Base-by-base conservation (phyloP, 1,284 basidiomycete species). In the Filobasidium uniguttulatum region DNA sequence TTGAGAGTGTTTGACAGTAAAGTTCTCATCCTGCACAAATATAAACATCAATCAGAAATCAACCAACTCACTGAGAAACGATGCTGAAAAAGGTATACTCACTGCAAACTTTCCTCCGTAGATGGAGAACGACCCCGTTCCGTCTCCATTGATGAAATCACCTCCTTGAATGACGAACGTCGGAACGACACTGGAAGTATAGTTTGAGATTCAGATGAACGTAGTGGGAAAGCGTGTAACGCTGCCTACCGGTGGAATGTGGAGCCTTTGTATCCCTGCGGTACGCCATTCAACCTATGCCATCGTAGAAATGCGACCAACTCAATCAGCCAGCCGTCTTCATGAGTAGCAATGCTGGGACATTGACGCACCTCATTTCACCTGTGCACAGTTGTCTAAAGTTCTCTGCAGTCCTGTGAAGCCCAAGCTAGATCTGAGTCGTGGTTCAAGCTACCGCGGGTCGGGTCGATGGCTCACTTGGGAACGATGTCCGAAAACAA, bases 371-470 rank as follows among this genome's bases (percentile, higher is more conserved):
- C 85, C 87, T 77, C 69, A 82, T 86, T 71, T 97, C 91, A 28
- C 94, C 93, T 0, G 93, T 97, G 64, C 93, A 97, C 19, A 97
- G 73, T 61, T 97, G 91, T 52, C 93, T 76, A 62, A 98, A 98
- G 73, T 98, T 98, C 71, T 98, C 94, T 1, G 89, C 86, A 0
- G 93, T 97, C 62, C 85, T 87, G 57, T 40, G 20, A 26, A 20
- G 12, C 34, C 17, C 23, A 25, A 9, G 7, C 19, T 17, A 35
- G 23, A 23, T 23, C 36, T 17, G 22, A 26, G n/a, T 7, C 22
- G n/a, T n/a, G n/a, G n/a, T n/a, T n/a, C n/a, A n/a, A n/a, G n/a
- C n/a, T 14, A 2, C 14, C n/a, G n/a, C n/a, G n/a, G n/a, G n/a
- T n/a, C n/a, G n/a, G n/a, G n/a, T n/a, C n/a, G n/a, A n/a, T 26